Evolutionary conservation across 148 eudicot species (phyloP).

Genomic region (Camellia granthamiana): DNA sequence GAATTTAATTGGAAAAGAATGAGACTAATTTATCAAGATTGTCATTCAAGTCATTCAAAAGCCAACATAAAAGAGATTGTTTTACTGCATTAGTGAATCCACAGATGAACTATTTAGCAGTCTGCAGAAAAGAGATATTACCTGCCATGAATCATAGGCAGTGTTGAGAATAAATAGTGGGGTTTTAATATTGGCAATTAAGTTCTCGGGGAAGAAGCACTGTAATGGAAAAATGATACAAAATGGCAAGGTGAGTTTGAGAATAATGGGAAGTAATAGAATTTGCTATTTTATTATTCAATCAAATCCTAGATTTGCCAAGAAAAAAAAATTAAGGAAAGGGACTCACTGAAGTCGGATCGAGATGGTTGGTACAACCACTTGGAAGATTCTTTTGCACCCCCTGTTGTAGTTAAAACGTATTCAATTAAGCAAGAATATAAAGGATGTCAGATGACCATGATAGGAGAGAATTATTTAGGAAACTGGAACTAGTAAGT

Average conservation of each 20-base stretch:
- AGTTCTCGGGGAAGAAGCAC: constrained; percentile 97
- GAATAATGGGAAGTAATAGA: neutral
- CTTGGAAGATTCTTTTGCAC: constrained; percentile 58
- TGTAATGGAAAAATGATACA: constrained; percentile 27
- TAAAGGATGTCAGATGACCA: neutral
- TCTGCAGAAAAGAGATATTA: constrained; percentile 14
- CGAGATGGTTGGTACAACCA: constrained; percentile 60
- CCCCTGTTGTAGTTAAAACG: constrained; percentile 42
- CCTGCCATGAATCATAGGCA: constrained; percentile 99
- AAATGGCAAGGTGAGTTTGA: neutral
- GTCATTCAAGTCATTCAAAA: constrained; percentile 2
- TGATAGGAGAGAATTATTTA: neutral
- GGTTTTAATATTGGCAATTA: constrained; percentile 63
- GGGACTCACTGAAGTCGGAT: constrained; percentile 72
- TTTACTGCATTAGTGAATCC: neutral
- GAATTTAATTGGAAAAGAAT: constrained; percentile 10
- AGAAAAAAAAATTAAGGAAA: constrained; percentile 7
- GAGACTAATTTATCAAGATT: neutral
- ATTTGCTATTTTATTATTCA: neutral
- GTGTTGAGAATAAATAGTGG: constrained; percentile 90
- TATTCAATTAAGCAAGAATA: neutral
- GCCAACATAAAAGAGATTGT: neutral
- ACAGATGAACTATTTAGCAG: neutral
- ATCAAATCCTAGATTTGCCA: neutral
- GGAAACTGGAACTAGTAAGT: neutral